Percentiles rank a stretch among this genome's conserved stretches.
phyloP scores from a whole-genome alignment of 2,329 filamentous ascomycete genomes.

The Paramyrothecium sp. region DNA sequence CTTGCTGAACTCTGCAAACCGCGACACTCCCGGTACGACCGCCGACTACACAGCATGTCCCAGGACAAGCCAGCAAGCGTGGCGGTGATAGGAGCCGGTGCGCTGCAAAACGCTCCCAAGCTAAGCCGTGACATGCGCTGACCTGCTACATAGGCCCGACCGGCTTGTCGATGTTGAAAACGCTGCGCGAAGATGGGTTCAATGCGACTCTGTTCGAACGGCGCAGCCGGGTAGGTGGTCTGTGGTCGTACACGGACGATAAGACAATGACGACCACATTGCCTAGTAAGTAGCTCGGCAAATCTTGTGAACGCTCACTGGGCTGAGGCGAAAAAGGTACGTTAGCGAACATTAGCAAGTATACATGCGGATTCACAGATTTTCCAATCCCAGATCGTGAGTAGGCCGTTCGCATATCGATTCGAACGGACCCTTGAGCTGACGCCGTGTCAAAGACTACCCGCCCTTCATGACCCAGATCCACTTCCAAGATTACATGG shows the following conservation, averaged over 20 bases:
- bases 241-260: slow-evolving; percentile 41
- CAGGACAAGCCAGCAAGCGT: slow-evolving; percentile 3
- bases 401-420: background rate
- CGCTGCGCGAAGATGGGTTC: slow-evolving; percentile 41
- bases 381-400: slow-evolving; percentile 39
- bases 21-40: background rate
- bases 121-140: background rate
- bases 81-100: slow-evolving; percentile 21
- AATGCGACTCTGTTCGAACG: slow-evolving; percentile 37
- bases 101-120: background rate
- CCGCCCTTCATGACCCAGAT: slow-evolving; percentile 18
- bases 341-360: slow-evolving; percentile 34
- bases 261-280: slow-evolving; percentile 29
- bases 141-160: slow-evolving; percentile 17
- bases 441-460: slow-evolving; percentile 17
- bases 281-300: slow-evolving; percentile 16
- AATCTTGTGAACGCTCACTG: background rate
- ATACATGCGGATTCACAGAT: slow-evolving; percentile 37
- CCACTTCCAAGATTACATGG: slow-evolving; percentile 34
- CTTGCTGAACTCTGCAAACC: background rate
- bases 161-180: slow-evolving; percentile 33
- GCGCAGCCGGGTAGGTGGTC: slow-evolving; percentile 36
- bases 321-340: too few relatives aligned
- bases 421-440: too few relatives aligned
- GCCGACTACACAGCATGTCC: background rate